These are phyloP conservation scores for Zygosaccharomyces lentus DNA, from an alignment of 805 yeast genomes.

Conservation along the genomic window DNA sequence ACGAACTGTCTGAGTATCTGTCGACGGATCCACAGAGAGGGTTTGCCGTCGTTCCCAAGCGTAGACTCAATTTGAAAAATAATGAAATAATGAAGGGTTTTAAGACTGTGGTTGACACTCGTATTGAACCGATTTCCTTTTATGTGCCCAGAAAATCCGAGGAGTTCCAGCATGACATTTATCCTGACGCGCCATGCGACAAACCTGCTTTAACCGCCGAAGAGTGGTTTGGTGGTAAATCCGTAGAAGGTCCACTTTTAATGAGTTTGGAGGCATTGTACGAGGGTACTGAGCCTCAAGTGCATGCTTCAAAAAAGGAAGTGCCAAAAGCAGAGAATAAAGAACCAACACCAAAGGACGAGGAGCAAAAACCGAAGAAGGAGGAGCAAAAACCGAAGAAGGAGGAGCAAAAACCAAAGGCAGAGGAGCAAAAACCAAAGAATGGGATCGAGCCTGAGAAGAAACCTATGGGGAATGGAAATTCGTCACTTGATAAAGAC, in stretches of 20 bases:
- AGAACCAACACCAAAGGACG: conserved; percentile 28
- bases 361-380: conserved; percentile 13
- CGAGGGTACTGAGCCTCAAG: conserved; percentile 63
- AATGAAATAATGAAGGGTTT: conserved; percentile 79
- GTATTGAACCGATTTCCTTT: conserved; percentile 88
- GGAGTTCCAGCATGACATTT: conserved; percentile 86
- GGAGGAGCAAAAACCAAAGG: too few species aligned
- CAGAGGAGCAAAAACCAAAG: conserved; percentile 7
- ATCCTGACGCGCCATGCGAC: conserved; percentile 82
- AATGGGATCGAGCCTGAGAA: conserved; percentile 17
- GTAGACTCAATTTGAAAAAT: conserved; percentile 69
- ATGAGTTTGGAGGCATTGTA: conserved; percentile 70
- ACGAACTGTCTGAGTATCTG: conserved; percentile 80
- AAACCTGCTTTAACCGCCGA: conserved; percentile 73
- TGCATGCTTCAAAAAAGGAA: conserved; percentile 34
- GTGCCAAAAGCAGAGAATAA: conserved; percentile 20
- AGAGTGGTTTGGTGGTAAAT: conserved; percentile 78
- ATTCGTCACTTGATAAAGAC: conserved; percentile 19
- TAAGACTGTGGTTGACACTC: conserved; percentile 81
- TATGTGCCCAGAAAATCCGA: conserved; percentile 93
- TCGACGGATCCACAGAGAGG: conserved; percentile 96
- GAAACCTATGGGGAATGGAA: conserved; percentile 17
- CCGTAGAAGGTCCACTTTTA: conserved; percentile 76
- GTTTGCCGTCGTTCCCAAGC: conserved; percentile 82
- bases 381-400: conserved; percentile 17